Evolutionary conservation across 495 filamentous ascomycete genomes (phyloP), one percentile per base, ranked within the genome.

Genomic region (Chaetomidium leptoderma): DNA sequence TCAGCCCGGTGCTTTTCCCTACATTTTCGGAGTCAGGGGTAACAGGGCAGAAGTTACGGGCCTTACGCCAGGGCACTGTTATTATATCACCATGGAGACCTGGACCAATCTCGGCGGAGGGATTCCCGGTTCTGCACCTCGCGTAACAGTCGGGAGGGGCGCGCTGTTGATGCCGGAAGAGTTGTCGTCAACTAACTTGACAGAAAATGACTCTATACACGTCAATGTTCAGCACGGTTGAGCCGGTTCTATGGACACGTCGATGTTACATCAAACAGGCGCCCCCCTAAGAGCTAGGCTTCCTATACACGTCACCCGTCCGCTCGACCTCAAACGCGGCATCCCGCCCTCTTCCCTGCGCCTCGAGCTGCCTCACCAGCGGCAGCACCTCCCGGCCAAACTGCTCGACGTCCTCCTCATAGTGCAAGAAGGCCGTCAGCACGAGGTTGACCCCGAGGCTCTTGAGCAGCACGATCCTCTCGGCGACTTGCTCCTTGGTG

Each of bases 71-170:
- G 65, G 65, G 8, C 62, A 67, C 23, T 40, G 53, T 1, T 60
- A 65, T 23, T 39, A 4, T 10, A 39, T 68, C 24, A 27, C 36
- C 11, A 47, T 68, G 4, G 53, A 56, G 45, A 61, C 65, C 1
- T 67, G 65, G 65, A 64, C 53, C 1, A 45, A 4, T 0, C 19
- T 19, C 2, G 62, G 65, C 10, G 50, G 54, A 9, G 59, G 65
- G 2, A 8, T 45, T 11, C 57, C 54, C 2, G 46, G 10, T 17
- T 26, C 17, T 1, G 61, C 58, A 6, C n/a, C 52, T 13, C 17
- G 53, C 6, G 61, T 67, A 8, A 44, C 23, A n/a, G 58, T 61
- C 10, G 61, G 64, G 23, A 16, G 64, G 59, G 14, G 23, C 14
- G 17, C 56, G n/a, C n/a, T n/a, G n/a, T n/a, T n/a, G n/a, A n/a